Evolutionary conservation across 2,329 filamentous ascomycete species (phyloP), one percentile per base, ranked within the genome.

Genomic region (Fusarium acutatum): DNA sequence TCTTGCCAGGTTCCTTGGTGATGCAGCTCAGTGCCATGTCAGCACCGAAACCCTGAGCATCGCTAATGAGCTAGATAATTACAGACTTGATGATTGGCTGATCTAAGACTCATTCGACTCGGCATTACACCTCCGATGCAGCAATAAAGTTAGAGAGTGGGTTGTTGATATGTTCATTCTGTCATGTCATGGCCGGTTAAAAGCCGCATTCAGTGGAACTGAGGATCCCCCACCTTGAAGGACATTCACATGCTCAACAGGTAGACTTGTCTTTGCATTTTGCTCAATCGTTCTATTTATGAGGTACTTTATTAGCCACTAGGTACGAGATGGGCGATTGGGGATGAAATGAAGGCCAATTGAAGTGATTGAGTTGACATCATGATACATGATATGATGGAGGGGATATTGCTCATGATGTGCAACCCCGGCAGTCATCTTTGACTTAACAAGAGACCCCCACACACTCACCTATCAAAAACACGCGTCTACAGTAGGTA

Each of bases 191-290:
- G 59, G n/a, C 59, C 69, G 64, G 69, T 65, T 74, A 69, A 73
- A 73, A 73, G 71, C 71, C 71, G 71, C 71, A 72, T 32, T 37
- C 54, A 50, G 68, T 68, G 63, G 47, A 69, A 50, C 54, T 60
- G 44, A 60, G 26, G 9, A 66, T 56, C 54, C 66, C 49, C 66
- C 62, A 50, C 62, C 54, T 49, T 5, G 22, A 69, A 43, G 14
- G 40, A 60, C 32, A 46, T 58, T 57, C 57, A 54, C 61, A 57
- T 70, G 60, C n/a, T 56, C 20, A 50, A 32, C 35, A 60, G 40
- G 7, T 10, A 5, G 20, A 18, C 14, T 41, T 35, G 22, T 26
- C 11, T 37, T 24, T 24, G 24, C 14, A 60, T 37, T 24, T 32
- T 50, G 15, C 20, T 46, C 54, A 43, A 8, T 22, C 3, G 6